Evolutionary conservation across 192 early-diverging fungal species (phyloP), one percentile per base, ranked within the genome.

Genomic region (Linderina pennispora): DNA sequence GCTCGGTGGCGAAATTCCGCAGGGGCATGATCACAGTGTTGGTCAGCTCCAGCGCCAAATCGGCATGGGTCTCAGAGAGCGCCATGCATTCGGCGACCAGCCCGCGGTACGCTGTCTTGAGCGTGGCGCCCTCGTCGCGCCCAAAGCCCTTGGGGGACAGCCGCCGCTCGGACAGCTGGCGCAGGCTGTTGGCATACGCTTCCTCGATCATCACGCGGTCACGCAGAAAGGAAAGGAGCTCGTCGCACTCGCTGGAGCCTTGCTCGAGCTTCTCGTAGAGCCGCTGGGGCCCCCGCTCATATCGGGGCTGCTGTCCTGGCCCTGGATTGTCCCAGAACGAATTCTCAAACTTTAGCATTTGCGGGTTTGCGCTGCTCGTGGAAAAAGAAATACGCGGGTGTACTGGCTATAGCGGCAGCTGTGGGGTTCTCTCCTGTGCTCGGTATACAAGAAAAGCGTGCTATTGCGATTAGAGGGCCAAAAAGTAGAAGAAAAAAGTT

Each of bases 301-400:
- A 68, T 31, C 56, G 64, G 23, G 65, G 61, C 40, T 52, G 61
- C 44, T 72, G 61, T 3, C 72, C 72, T 1, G 45, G 32, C 7
- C 58, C 65, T 2, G 65, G 61, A 53, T 75, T 75, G 58, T 67
- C 65, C 72, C 72, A 75, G 62, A 75, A 75, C 23, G 65, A 60
- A 40, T 68, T 69, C 53, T 75, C 65, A 51, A 63, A 75, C 61
- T 54, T 68, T 17, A 68, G 56, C 72, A 75, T 75, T 10, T 23
- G 45, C 7, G 35, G 35, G n/a, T n/a, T n/a, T n/a, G n/a, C n/a
- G n/a, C n/a, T n/a, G n/a, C n/a, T n/a, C n/a, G n/a, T n/a, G n/a
- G n/a, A n/a, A n/a, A n/a, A n/a, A n/a, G n/a, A n/a, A n/a, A n/a
- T n/a, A n/a, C n/a, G n/a, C n/a, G n/a, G n/a, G n/a, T n/a, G n/a